A percentile compares a stretch with the other conserved stretches of the same genome.
Conservation (phyloP, 495 filamentous ascomycete genomes). For the Pseudevernia furfuracea region DNA sequence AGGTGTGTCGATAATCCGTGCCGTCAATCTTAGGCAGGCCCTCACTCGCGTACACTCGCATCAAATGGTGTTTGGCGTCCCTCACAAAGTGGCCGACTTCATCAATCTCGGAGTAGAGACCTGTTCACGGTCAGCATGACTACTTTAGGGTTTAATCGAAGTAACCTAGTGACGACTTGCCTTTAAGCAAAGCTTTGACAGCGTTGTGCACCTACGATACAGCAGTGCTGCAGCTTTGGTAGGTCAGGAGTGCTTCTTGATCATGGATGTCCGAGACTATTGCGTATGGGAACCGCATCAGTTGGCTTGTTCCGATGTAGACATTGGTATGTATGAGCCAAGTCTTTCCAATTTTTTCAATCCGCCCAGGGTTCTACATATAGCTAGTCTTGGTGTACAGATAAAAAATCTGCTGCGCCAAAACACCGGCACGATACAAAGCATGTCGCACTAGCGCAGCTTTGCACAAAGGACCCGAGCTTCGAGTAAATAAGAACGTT, state of each 20-base stretch:
- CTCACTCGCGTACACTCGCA: neutral
- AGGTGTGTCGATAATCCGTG: slow-evolving; percentile 1
- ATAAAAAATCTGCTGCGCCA: slow-evolving; percentile 2
- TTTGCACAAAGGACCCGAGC: no score
- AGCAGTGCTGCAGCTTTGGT: neutral
- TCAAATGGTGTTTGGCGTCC: neutral
- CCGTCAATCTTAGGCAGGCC: neutral
- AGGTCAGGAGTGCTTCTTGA: neutral
- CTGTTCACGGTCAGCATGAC: neutral
- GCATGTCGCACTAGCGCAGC: slow-evolving; percentile 5
- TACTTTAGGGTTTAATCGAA: no score
- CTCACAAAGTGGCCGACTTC: neutral
- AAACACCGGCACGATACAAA: slow-evolving; percentile 6
- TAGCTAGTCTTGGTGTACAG: neutral
- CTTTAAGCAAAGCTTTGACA: neutral
- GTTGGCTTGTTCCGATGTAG: neutral
- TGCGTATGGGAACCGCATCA: neutral
- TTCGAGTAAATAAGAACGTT: no score
- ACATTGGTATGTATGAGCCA: neutral
- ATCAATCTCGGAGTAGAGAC: neutral
- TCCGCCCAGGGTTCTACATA: neutral
- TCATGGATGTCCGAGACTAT: neutral
- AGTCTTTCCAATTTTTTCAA: neutral
- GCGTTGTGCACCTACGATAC: neutral
- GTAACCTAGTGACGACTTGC: neutral